A percentile compares a stretch with the other conserved stretches of the same genome.
phyloP scores from a whole-genome alignment of 2,329 filamentous ascomycete species.

The Colletotrichum neosansevieriae region DNA sequence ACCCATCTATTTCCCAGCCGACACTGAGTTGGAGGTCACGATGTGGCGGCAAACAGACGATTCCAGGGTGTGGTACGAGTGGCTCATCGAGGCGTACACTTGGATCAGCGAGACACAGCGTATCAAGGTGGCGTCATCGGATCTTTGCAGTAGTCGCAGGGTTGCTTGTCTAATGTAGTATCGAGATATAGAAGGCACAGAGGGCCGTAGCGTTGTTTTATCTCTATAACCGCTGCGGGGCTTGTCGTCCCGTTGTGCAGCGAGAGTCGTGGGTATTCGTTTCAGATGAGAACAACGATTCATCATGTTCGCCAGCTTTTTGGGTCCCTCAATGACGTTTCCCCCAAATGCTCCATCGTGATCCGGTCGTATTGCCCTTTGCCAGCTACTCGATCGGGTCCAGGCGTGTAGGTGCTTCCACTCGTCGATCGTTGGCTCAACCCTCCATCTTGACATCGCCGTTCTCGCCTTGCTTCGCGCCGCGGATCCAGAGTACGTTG shows the following conservation, averaged over 20 bases:
- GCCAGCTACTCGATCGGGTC: background rate
- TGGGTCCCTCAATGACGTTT: slow-evolving; percentile 10
- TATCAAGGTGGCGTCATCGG: slow-evolving; percentile 74
- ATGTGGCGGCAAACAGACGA: slow-evolving; percentile 98
- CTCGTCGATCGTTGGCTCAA: slow-evolving; percentile 44
- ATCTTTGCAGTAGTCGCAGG: slow-evolving; percentile 76
- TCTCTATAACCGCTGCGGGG: slow-evolving; percentile 31
- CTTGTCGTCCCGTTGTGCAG: slow-evolving; percentile 18
- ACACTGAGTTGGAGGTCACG: slow-evolving; percentile 86
- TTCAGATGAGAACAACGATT: slow-evolving; percentile 21
- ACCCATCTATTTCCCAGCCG: slow-evolving; percentile 86
- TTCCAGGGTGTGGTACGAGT: slow-evolving; percentile 98
- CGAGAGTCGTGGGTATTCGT: slow-evolving; percentile 21
- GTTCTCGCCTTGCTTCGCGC: slow-evolving; percentile 63
- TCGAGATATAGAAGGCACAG: slow-evolving; percentile 25
- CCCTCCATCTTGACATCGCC: slow-evolving; percentile 71
- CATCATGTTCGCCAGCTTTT: slow-evolving; percentile 23
- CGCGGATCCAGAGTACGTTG: slow-evolving; percentile 94
- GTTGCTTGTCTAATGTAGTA: slow-evolving; percentile 77
- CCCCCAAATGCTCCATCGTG: slow-evolving; percentile 23
- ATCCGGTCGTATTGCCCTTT: slow-evolving; percentile 9
- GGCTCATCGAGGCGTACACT: slow-evolving; percentile 88
- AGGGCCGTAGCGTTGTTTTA: slow-evolving; percentile 17
- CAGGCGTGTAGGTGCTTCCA: slow-evolving; percentile 25
- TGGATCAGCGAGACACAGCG: slow-evolving; percentile 70